phyloP scores from a whole-genome alignment of 495 filamentous ascomycete genomes.

The Aspergillus leporis region DNA sequence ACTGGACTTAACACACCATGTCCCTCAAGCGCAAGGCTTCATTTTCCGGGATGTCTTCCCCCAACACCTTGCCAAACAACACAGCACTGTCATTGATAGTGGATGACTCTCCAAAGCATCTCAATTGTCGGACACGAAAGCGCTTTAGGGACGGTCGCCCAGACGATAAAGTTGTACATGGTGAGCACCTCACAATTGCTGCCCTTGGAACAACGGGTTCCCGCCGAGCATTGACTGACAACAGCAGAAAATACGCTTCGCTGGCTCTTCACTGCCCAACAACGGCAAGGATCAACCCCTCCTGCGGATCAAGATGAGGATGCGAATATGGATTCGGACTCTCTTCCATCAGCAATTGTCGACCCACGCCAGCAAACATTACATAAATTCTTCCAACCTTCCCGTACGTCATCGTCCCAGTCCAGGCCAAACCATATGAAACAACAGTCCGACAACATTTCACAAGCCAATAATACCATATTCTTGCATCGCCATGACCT shows the following conservation, averaged over 20 bases:
- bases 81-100: constrained; percentile 23
- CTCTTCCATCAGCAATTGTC: constrained; percentile 28
- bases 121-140: constrained; percentile 53
- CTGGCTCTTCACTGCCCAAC: constrained; percentile 45
- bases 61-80: constrained; percentile 30
- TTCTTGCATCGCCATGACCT: constrained; percentile 24
- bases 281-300: constrained; percentile 23
- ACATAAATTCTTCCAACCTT: constrained; percentile 45
- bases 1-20: constrained; percentile 28
- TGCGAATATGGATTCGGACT: constrained; percentile 32
- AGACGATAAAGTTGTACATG: constrained; percentile 46
- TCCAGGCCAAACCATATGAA: constrained; percentile 7
- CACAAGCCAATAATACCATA: constrained; percentile 16
- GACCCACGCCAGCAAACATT: constrained; percentile 50
- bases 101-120: constrained; percentile 38
- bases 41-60: constrained; percentile 34
- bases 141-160: constrained; percentile 53
- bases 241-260: constrained; percentile 47
- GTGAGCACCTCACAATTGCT: constrained; percentile 25
- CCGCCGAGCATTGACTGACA: constrained; percentile 15
- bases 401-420: constrained; percentile 21
- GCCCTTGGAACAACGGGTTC: neutral
- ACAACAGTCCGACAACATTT: constrained; percentile 20
- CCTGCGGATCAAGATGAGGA: constrained; percentile 27
- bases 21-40: constrained; percentile 55